Percentiles rank a stretch among this genome's conserved stretches.
These are phyloP conservation scores for Russula compacta DNA, from an alignment of 768 basidiomycete species.

Conservation along the genomic window DNA sequence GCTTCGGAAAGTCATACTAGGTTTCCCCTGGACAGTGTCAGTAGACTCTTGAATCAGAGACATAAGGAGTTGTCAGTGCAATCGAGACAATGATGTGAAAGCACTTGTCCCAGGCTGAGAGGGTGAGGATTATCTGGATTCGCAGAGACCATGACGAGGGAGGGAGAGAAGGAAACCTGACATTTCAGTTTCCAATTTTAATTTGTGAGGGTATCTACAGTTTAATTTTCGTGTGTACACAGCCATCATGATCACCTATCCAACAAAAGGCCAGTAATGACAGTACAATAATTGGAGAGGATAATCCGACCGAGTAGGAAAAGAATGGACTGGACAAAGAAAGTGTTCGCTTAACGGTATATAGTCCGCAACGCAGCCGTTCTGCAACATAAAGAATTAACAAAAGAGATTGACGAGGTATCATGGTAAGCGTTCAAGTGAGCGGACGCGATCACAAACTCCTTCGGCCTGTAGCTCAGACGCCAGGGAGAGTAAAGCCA, in stretches of 20 bases:
- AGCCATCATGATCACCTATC: background rate
- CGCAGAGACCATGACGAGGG: no score
- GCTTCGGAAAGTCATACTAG: no score
- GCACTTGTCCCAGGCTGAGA: no score
- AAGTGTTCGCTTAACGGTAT: background rate
- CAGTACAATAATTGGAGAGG: background rate
- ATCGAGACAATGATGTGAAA: no score
- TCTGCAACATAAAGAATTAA: background rate
- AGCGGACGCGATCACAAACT: background rate
- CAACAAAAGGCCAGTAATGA: background rate
- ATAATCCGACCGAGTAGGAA: background rate
- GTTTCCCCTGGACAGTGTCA: no score
- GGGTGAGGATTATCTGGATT: no score
- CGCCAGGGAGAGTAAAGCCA: slow-evolving; percentile 59
- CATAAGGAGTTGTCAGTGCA: no score
- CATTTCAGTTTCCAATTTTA: background rate
- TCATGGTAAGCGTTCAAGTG: background rate
- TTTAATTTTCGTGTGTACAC: background rate
- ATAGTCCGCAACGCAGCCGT: background rate
- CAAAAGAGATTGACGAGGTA: background rate
- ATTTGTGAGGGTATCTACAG: background rate
- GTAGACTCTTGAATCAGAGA: no score
- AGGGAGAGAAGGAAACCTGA: background rate
- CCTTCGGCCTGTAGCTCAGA: slow-evolving; percentile 25
- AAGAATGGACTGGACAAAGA: background rate